phyloP scores from a whole-genome alignment of 116 monocot species.

The Iris pallida region DNA sequence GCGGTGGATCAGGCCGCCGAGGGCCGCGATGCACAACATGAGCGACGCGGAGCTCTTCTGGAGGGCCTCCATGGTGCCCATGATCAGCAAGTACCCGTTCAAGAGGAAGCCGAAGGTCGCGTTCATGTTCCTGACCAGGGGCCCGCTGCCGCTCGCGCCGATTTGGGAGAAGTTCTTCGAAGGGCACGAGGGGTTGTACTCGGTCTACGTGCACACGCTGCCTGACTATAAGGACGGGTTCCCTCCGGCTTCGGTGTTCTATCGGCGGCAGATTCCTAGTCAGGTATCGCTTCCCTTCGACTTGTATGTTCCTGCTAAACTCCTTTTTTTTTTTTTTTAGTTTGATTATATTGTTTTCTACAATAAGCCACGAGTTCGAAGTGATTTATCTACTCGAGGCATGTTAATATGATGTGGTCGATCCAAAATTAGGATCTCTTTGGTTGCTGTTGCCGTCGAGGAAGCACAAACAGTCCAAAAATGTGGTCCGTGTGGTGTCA shows the following conservation, averaged over 20 bases:
- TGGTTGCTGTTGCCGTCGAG: no score
- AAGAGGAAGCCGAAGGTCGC: constrained; percentile 33
- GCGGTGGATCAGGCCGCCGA: constrained; percentile 31
- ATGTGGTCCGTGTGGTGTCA: no score
- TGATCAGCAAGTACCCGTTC: constrained; percentile 26
- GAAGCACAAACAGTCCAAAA: no score
- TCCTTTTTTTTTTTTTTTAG: no score
- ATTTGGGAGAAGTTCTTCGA: constrained; percentile 39
- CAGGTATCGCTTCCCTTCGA: constrained; percentile 24
- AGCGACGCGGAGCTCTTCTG: constrained; percentile 57
- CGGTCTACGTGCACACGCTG: constrained; percentile 34
- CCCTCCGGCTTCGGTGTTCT: constrained; percentile 27
- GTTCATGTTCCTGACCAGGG: constrained; percentile 42
- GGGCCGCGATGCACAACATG: constrained; percentile 45
- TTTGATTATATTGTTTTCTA: no score
- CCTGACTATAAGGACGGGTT: constrained; percentile 25
- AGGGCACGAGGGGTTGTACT: constrained; percentile 30
- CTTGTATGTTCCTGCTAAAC: neutral
- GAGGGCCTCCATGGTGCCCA: constrained; percentile 38
- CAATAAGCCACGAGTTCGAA: no score
- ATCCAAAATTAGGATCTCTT: no score
- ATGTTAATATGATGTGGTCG: no score
- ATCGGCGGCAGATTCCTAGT: constrained; percentile 39
- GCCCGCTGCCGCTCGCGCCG: constrained; percentile 34
- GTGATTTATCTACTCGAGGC: no score